These are phyloP conservation scores for Beauveria sp. DNA, from an alignment of 2,329 filamentous ascomycete genomes.

Conservation along the genomic window DNA sequence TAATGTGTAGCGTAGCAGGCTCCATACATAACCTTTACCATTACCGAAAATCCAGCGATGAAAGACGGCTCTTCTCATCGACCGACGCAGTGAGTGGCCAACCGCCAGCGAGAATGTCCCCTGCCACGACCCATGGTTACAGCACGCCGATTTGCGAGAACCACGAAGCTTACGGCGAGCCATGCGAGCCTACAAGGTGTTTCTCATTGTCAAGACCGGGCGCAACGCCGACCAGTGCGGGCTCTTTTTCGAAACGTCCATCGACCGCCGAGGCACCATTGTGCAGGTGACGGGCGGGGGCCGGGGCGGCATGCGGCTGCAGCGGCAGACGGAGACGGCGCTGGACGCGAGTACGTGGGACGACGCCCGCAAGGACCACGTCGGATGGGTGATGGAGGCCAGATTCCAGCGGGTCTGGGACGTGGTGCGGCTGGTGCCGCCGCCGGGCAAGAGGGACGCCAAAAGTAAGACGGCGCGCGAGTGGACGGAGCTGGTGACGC, in stretches of 20 bases:
- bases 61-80: too few species aligned
- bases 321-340: neutral
- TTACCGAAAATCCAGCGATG: neutral
- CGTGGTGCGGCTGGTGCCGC: neutral
- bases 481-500: neutral
- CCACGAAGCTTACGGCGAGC: neutral
- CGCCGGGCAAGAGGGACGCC: neutral
- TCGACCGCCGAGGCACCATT: neutral
- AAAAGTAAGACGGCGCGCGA: neutral
- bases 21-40: neutral
- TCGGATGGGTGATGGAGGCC: neutral
- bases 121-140: neutral
- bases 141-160: neutral
- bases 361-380: constrained; percentile 2
- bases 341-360: neutral
- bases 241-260: constrained; percentile 7
- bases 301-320: neutral
- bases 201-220: neutral
- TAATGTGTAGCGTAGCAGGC: neutral
- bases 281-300: neutral
- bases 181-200: constrained; percentile 4
- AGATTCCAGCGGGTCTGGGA: neutral
- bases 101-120: neutral
- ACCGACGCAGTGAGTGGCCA: neutral
- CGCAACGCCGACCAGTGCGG: neutral